Base-by-base conservation (phyloP, 495 filamentous ascomycete genomes). In the Xylaria scruposa region DNA sequence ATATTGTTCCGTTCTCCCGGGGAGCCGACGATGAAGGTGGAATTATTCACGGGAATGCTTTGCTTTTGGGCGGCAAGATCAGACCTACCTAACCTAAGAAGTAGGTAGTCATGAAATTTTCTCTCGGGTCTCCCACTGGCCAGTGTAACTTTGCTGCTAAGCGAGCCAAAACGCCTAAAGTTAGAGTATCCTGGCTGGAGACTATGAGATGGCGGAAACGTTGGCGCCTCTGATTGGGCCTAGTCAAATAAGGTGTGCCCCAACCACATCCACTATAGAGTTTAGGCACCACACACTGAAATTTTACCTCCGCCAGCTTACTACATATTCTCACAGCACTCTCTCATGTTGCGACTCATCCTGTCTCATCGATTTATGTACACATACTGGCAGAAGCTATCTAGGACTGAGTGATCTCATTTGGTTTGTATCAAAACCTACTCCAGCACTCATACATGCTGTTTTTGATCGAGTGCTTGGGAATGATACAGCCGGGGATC, bases 41-140 rank as follows among this genome's bases (percentile, higher is more conserved):
- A 29, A 36, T 46, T 31, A 13, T 31, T 46, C 33, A 44, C 38
- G 13, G 67, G 24, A 21, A 61, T 21, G 31, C 26, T 12, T 49
- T 12, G 29, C 42, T 61, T 54, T 70, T 53, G 58, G 58, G 44
- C 68, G 46, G 31, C 53, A 46, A 59, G 53, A 21, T 17, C 47
- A 21, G 2, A 6, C 54, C 42, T 36, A 70, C 58, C 58, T 51
- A 36, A 36, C 31, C 4, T 5, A 36, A 6, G 4, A 36, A 0
- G 4, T 36, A 70, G 2, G 15, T 47, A 19, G 54, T 59, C 67
- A 70, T 70, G 68, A 70, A 70, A 70, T 70, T 70, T 70, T 70
- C 46, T 29, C 68, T 54, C 29, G 58, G 54, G 56, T 44, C 31
- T 46, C 44, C 49, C 65, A 67, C 29, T 36, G 17, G 49, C 36